phyloP scores from a whole-genome alignment of 257 asterid species.

The Solanum appendiculatum region DNA sequence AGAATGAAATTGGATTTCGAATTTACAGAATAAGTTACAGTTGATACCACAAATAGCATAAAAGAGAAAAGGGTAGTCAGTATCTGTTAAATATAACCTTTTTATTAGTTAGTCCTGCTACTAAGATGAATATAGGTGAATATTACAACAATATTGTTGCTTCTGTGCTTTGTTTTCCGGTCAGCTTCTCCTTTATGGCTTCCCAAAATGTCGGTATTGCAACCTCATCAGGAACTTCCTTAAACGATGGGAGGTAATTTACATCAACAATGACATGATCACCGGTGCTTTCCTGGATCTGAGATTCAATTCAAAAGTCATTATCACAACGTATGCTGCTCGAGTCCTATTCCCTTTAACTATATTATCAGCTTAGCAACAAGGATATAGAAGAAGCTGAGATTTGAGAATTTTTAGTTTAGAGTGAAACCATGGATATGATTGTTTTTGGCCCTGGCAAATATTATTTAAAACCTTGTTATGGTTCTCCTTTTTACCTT shows the following conservation, averaged over 20 bases:
- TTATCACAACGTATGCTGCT: not conserved
- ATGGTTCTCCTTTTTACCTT: not conserved
- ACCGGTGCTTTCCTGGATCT: slow-evolving; percentile 84
- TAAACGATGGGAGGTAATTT: slow-evolving; percentile 93
- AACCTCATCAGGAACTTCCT: slow-evolving; percentile 82
- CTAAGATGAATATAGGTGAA: not conserved
- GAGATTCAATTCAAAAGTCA: slow-evolving; percentile 4
- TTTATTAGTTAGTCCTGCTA: not conserved
- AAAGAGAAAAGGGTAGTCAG: not conserved
- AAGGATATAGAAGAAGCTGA: not conserved
- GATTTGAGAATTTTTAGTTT: not conserved
- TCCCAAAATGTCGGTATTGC: slow-evolving; percentile 95
- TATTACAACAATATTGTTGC: not conserved
- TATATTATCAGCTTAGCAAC: not conserved
- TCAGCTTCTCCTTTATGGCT: slow-evolving; percentile 56
- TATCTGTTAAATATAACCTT: not conserved
- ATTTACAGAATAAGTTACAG: not conserved
- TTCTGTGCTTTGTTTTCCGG: not conserved
- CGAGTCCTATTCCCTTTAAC: not conserved
- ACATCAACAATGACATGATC: slow-evolving; percentile 95
- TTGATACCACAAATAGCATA: not conserved
- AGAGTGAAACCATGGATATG: not conserved
- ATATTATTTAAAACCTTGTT: not conserved
- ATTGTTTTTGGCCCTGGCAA: not conserved
- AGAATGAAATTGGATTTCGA: not conserved